Base-by-base conservation (phyloP, 768 basidiomycete genomes). In the Leccinum rimulosum region DNA sequence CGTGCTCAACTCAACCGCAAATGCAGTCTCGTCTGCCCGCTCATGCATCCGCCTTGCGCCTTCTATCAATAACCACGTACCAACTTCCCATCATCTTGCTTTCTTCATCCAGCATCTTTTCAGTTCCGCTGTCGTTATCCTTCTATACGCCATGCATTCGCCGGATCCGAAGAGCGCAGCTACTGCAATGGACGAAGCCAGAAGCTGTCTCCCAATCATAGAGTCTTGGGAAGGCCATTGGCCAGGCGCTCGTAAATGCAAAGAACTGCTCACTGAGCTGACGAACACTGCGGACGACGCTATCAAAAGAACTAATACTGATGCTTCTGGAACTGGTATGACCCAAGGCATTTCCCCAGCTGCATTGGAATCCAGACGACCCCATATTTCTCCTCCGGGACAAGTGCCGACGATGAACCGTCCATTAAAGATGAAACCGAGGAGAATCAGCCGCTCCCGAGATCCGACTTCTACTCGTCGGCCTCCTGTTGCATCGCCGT, bases 91-190 rank as follows among this genome's bases (percentile, higher is more conserved):
- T 65, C 90, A 93, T 70, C 80, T 93, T 48, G 90, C 91, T 4
- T 91, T 93, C 74, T 93, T 89, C 80, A 91, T 93, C 45, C 93
- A 95, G 65, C 90, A 91, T 64, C 79, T 94, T 25, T 93, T 93
- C 78, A 93, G 91, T 67, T 93, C 89, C 38, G 89, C 90, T 2
- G 91, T 92, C 58, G 91, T 95, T 69, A 85, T 92, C 57, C 74
- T 93, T 55, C 77, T 95, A 7, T 93, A 87, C 69, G 88, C 92
- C 35, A 93, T 94, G 90, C 92, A 93, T 70, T 83, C 86, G 5
- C 68, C 84, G 2, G 91, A 93, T 55, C 69, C 80, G 11, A 80
- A 82, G 47, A 83, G 84, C 45, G 83, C 86, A n/a, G 70, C 78
- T 30, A 79, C 84, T 12, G 91, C 92, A 12, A 86, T 93, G 85